Conservation (phyloP, 2,329 filamentous ascomycete genomes). For the Nothophaeocryptopus gaeumannii region DNA sequence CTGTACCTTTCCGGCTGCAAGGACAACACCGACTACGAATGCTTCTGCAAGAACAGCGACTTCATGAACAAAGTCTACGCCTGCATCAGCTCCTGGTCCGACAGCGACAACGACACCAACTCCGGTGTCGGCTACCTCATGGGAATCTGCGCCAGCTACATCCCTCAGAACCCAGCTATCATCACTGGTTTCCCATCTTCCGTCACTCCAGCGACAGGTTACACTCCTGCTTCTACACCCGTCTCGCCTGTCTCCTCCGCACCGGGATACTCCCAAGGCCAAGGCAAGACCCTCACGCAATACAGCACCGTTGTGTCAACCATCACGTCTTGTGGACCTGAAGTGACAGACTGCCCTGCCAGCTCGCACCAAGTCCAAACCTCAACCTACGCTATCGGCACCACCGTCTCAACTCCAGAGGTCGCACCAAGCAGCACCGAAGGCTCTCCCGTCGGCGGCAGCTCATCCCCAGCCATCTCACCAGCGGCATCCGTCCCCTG, state of each 20-base stretch:
- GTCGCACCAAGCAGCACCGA: constrained; percentile 13
- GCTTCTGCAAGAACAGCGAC: constrained; percentile 78
- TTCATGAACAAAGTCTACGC: constrained; percentile 77
- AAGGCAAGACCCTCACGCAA: constrained; percentile 20
- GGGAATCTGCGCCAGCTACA: constrained; percentile 79
- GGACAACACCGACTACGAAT: constrained; percentile 76
- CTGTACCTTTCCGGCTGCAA: constrained; percentile 69
- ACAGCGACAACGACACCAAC: constrained; percentile 62
- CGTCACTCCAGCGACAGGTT: constrained; percentile 48
- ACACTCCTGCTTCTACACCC: constrained; percentile 15
- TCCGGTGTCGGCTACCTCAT: constrained; percentile 79
- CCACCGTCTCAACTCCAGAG: constrained; percentile 16
- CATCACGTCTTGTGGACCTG: constrained; percentile 40
- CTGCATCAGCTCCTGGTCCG: constrained; percentile 76
- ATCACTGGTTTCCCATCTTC: constrained; percentile 67
- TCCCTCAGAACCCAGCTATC: constrained; percentile 77
- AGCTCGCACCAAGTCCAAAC: constrained; percentile 15
- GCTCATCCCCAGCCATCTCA: constrained; percentile 10
- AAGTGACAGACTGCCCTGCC: constrained; percentile 39
- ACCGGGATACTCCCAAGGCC: constrained; percentile 1
- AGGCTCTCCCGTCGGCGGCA: constrained; percentile 9
- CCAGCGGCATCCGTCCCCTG: constrained; percentile 27
- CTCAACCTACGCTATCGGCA: constrained; percentile 19
- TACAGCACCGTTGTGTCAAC: constrained; percentile 36
- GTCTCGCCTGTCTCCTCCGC: constrained; percentile 9